Percentiles rank a stretch among this genome's conserved stretches.
Evolutionary conservation across 2,329 filamentous ascomycete genomes (phyloP).

Genomic region (Colletotrichum lupini): DNA sequence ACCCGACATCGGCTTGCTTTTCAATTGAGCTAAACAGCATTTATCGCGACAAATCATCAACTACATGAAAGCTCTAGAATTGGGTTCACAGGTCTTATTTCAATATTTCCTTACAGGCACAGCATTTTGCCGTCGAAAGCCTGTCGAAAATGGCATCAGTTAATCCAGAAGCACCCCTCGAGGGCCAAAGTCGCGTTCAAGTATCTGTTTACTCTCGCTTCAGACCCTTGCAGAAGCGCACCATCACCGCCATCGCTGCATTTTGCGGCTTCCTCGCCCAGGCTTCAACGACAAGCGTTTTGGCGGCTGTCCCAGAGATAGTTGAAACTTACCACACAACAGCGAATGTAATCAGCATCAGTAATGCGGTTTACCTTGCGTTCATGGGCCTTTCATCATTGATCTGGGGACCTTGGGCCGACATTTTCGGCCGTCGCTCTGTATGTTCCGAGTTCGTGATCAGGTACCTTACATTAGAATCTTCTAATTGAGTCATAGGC

Average conservation of each 20-base stretch:
- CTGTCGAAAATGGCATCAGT: background rate
- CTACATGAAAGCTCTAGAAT: no score
- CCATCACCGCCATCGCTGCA: conserved; percentile 38
- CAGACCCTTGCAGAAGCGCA: conserved; percentile 15
- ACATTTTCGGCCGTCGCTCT: conserved; percentile 69
- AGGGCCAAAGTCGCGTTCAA: background rate
- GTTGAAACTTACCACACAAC: conserved; percentile 72
- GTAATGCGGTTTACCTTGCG: conserved; percentile 78
- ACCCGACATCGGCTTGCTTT: background rate
- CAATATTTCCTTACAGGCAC: no score
- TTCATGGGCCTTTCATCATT: conserved; percentile 78
- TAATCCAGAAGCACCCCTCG: background rate
- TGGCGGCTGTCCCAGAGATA: conserved; percentile 80
- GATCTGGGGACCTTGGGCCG: conserved; percentile 79
- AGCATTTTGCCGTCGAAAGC: no score
- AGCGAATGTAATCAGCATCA: conserved; percentile 76
- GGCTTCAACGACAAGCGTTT: conserved; percentile 77
- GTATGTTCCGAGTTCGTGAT: conserved; percentile 50
- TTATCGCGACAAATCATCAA: no score
- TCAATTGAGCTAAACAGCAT: background rate
- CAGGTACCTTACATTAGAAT: background rate
- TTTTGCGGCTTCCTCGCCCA: conserved; percentile 75
- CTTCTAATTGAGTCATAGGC: conserved; percentile 50
- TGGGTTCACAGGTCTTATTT: no score
- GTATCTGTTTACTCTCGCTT: conserved; percentile 13